These are phyloP conservation scores for Phoenix dactylifera DNA, from an alignment of 176 grass and related monocot genomes.

Conservation along the genomic window DNA sequence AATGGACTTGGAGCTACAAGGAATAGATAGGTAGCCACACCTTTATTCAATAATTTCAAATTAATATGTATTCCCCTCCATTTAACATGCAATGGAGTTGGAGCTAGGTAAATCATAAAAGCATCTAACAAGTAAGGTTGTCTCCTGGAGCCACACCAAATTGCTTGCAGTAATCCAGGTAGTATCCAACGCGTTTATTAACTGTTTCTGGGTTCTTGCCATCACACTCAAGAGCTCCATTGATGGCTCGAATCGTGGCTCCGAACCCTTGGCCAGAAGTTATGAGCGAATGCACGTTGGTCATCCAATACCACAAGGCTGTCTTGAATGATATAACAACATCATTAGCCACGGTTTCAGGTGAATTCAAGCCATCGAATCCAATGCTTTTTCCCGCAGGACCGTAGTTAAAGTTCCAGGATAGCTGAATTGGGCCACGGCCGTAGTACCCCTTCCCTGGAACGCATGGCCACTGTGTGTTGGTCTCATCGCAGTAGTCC, in stretches of 20 bases:
- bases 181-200: constrained; percentile 45
- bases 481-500: constrained; percentile 56
- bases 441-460: constrained; percentile 72
- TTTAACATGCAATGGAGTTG: too few species aligned
- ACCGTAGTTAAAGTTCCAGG: constrained; percentile 94
- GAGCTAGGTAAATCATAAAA: too few species aligned
- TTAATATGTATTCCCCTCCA: too few species aligned
- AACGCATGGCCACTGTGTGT: constrained; percentile 50
- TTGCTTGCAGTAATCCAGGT: constrained; percentile 64
- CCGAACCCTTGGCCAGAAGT: constrained; percentile 50
- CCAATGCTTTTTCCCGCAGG: constrained; percentile 67
- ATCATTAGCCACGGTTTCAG: constrained; percentile 62
- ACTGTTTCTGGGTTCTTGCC: constrained; percentile 43
- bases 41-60: too few species aligned
- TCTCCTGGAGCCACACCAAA: constrained; percentile 61
- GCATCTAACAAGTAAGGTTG: constrained; percentile 56
- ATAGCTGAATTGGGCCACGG: constrained; percentile 63
- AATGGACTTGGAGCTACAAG: too few species aligned
- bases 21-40: too few species aligned
- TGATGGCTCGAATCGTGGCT: constrained; percentile 49
- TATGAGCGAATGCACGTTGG: constrained; percentile 36
- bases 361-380: constrained; percentile 63
- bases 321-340: constrained; percentile 53
- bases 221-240: constrained; percentile 55
- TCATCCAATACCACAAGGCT: constrained; percentile 82